phyloP scores from a whole-genome alignment of 2,329 filamentous ascomycete genomes.

The Diaporthe sp. region DNA sequence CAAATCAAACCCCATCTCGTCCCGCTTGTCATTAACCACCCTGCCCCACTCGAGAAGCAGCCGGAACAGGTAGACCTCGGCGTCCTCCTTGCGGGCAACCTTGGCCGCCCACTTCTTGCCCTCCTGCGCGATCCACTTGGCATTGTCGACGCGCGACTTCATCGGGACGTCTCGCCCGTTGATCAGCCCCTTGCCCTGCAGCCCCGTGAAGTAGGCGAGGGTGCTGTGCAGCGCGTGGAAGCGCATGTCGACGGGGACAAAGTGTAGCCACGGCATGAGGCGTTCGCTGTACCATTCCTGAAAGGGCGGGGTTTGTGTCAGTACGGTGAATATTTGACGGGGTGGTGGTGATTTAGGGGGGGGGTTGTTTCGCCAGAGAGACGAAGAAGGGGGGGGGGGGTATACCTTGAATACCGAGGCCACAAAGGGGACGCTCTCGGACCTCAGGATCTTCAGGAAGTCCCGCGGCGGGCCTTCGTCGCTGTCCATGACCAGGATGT shows the following conservation, averaged over 20 bases:
- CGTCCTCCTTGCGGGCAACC: constrained; percentile 78
- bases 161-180: constrained; percentile 63
- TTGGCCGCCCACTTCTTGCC: constrained; percentile 75
- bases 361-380: too few species aligned
- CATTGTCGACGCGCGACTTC: constrained; percentile 66
- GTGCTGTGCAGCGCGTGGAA: constrained; percentile 82
- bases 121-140: constrained; percentile 74
- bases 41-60: constrained; percentile 83
- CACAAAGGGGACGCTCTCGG: constrained; percentile 77
- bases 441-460: constrained; percentile 76
- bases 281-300: constrained; percentile 83
- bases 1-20: constrained; percentile 58
- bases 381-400: neutral
- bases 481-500: constrained; percentile 80
- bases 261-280: constrained; percentile 83
- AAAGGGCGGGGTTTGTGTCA: neutral
- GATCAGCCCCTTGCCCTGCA: constrained; percentile 58
- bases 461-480: constrained; percentile 73
- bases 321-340: too few species aligned
- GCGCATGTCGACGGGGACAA: constrained; percentile 81
- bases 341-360: too few species aligned
- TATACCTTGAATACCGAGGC: constrained; percentile 75
- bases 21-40: constrained; percentile 73
- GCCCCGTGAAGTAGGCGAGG: constrained; percentile 79
- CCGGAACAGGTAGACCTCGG: constrained; percentile 85